Base-by-base conservation (phyloP, 2,329 filamentous ascomycete genomes). In the Piedraia hortae region DNA sequence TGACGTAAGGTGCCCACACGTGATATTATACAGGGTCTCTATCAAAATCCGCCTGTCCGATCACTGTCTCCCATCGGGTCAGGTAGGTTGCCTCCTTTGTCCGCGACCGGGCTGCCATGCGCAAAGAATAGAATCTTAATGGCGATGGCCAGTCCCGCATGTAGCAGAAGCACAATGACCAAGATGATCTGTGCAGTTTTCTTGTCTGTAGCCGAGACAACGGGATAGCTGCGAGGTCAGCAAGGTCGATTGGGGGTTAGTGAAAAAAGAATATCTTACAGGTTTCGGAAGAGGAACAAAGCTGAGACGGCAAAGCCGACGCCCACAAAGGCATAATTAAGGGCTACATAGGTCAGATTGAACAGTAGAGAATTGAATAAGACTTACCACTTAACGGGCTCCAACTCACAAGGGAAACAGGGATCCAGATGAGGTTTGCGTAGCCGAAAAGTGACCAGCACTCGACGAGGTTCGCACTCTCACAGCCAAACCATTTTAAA, bases 101-200 rank as follows among this genome's bases (percentile, higher is more conserved):
- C 32, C 1, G 25, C 28, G 2, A 48, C 57, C 28, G 36, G 36
- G 21, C 32, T 35, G 4, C 33, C 33, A 25, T 51, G 59, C 34
- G 78, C 80, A 48, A 97, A 97, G 59, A 93, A 93, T 13, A 93
- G 51, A 27, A 91, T 69, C 58, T 93, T 93, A 48, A 97, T 93
- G 4, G 82, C 74, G 36, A 93, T 62, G 2, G 82, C 64, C 33
- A 97, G 55, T n/a, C 71, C 85, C 13, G 78, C 68, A 49, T 97
- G 85, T 30, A 93, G 54, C 14, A 62, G 58, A 14, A 93, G 59
- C 12, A 97, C 80, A 11, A 82, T 53, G 23, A 93, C 54, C 27
- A 97, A 56, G 29, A 97, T 49, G 11, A 77, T 57, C 58, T 88
- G 89, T 47, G 74, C 85, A 12, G 74, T 78, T 54, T 90, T 77